Evolutionary conservation across 2,329 filamentous ascomycete species (phyloP).

Genomic region (Fusarium irregulare): DNA sequence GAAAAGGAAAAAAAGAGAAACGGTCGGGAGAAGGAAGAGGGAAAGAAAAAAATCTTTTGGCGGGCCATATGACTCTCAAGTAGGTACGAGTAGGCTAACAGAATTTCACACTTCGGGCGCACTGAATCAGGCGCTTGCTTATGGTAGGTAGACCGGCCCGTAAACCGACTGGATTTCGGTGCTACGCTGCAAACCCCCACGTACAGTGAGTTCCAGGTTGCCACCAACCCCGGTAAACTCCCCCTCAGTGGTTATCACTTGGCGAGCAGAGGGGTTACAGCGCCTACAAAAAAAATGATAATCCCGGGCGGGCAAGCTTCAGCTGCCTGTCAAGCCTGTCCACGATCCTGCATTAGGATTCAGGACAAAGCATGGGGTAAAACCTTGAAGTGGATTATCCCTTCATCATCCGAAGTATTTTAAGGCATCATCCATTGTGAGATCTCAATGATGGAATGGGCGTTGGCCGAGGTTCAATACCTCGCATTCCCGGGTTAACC

Average conservation of each 20-base stretch:
- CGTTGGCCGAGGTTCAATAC: constrained; percentile 26
- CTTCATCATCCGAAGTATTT: background rate
- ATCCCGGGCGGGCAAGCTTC: constrained; percentile 1
- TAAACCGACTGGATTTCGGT: constrained; percentile 18
- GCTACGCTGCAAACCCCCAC: constrained; percentile 21
- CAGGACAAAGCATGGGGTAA: background rate
- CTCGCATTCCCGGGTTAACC: constrained; percentile 19
- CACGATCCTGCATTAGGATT: background rate
- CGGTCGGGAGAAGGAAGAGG: background rate
- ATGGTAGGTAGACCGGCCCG: constrained; percentile 18
- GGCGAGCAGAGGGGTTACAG: constrained; percentile 2
- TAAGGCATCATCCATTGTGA: constrained; percentile 9
- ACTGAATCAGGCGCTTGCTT: constrained; percentile 18
- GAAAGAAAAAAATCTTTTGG: constrained; percentile 19
- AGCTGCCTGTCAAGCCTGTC: background rate
- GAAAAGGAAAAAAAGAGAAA: background rate
- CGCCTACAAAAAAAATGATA: background rate
- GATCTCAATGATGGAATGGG: constrained; percentile 14
- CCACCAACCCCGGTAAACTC: constrained; percentile 7
- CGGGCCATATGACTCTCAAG: constrained; percentile 28
- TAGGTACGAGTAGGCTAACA: constrained; percentile 12
- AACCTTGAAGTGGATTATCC: background rate
- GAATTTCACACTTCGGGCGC: constrained; percentile 12
- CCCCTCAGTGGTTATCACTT: constrained; percentile 16
- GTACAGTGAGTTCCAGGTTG: constrained; percentile 2